Evolutionary conservation across 2,329 filamentous ascomycete genomes (phyloP), one percentile per base, ranked within the genome.

Genomic region (Zopfia rhizophila): DNA sequence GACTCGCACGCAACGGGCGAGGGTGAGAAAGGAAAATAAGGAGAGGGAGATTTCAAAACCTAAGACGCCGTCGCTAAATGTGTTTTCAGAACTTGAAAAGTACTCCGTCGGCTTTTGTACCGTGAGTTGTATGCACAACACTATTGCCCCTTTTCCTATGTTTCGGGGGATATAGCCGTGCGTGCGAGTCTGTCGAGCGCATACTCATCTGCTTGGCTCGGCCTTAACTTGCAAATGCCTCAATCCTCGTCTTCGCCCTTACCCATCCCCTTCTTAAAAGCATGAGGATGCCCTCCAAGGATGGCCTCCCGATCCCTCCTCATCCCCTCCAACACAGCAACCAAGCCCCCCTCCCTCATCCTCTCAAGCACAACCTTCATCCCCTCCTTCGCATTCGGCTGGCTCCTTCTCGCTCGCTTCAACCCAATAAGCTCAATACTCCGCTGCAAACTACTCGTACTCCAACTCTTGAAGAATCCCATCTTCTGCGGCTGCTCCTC

Each of bases 321-420:
- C 86, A 89, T 89, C 19, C 85, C 86, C 55, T 89, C 86, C 21
- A 90, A 72, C n/a, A 89, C 87, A 16, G 73, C 85, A 12, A 88
- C 84, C 13, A 90, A 74, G 1, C 87, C 87, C 27, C 86, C 86
- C 46, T 78, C 77, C 41, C 87, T 77, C 64, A 90, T 70, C 35
- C 89, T 79, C 70, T 91, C 88, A 16, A 94, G 78, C 7, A 94
- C 89, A 25, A 92, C 83, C 45, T 83, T 85, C 90, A 94, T 93
- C 36, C 90, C 90, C 68, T 92, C 88, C 37, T 88, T 85, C 58
- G 88, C 90, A 75, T 92, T 92, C 38, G 87, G 85, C 60, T 93
- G 81, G 66, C 90, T 88, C 60, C 88, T 87, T 55, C 87, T 83
- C 4, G 90, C 91, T 66, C 90, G 88, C 63, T 85, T 87, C 27